Evolutionary conservation across 441 rosid species (phyloP), one percentile per base, ranked within the genome.

Genomic region (Eutrema salsugineum): DNA sequence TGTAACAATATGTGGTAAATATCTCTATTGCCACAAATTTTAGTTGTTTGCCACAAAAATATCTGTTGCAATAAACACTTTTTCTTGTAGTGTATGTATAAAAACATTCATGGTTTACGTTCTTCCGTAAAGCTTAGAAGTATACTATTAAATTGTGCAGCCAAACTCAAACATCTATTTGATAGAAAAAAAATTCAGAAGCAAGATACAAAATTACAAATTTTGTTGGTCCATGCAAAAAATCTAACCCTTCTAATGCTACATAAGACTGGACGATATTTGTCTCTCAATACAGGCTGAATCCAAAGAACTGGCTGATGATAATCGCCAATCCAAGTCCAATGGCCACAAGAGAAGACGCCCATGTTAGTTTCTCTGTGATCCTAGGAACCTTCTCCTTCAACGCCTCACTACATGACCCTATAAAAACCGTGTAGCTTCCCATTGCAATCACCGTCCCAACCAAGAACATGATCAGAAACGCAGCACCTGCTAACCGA

Each of bases 371-470:
- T 70, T 92, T 92, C 83, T 94, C 99, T 1, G 99, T 91, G 46
- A 89, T 92, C 82, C 97, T 82, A 11, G 98, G 99, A 27, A 94
- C 81, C 66, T 87, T 83, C 10, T 94, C 96, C 75, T 94, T 94
- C 27, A 94, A 76, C 4, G 97, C 99, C 77, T 84, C 79, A 39
- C 97, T 94, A 80, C 96, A 90, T 0, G 97, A 90, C 50, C 98
- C 97, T 44, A 94, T 81, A 54, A 94, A 87, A 56, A 90, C 98
- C 0, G 99, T 92, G 79, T 92, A 92, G 83, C 93, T 88, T 48
- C 99, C 99, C 99, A 94, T 94, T 12, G 98, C 93, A 38, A 92
- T 79, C 40, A 94, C 98, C 4, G 99, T 75, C 38, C 98, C 99
- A 20, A 92, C 55, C 77, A 94, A 80, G 85, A 94, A 94, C 98